Evolutionary conservation across 805 yeast species (phyloP).

Genomic region (Pichia manshurica): DNA sequence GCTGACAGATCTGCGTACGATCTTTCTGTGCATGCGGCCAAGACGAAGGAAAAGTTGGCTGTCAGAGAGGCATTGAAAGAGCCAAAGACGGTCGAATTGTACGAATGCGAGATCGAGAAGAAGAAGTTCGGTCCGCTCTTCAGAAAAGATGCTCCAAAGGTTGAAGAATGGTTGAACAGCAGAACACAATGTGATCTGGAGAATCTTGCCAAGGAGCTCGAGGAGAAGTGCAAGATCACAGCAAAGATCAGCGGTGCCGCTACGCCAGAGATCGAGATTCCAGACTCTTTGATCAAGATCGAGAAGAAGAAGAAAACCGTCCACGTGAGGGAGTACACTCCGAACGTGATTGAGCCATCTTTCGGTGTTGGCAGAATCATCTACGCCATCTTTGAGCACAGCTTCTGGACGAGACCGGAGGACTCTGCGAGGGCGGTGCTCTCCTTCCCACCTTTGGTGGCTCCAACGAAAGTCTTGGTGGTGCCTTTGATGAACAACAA

Average conservation of each 20-base stretch:
- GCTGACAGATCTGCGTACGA: constrained; percentile 99
- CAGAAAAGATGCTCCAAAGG: constrained; percentile 93
- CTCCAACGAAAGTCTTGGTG: constrained; percentile 94
- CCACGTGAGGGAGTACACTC: constrained; percentile 91
- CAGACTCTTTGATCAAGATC: constrained; percentile 63
- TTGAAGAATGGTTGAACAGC: constrained; percentile 69
- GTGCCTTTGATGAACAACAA: constrained; percentile 89
- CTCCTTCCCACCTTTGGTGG: constrained; percentile 90
- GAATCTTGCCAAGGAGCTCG: constrained; percentile 64
- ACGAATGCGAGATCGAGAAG: constrained; percentile 83
- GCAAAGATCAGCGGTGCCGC: constrained; percentile 63
- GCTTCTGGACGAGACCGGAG: constrained; percentile 92
- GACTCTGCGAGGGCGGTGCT: constrained; percentile 76
- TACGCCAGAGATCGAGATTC: constrained; percentile 56
- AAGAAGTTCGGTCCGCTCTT: constrained; percentile 97
- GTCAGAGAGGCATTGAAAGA: constrained; percentile 86
- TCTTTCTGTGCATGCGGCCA: constrained; percentile 88
- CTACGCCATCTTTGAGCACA: constrained; percentile 89
- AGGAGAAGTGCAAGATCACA: constrained; percentile 53
- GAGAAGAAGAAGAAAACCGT: constrained; percentile 75
- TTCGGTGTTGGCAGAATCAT: constrained; percentile 98
- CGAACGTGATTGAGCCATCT: constrained; percentile 98
- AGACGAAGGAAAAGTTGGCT: constrained; percentile 90
- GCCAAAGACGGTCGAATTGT: constrained; percentile 77
- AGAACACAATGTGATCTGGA: constrained; percentile 85